Evolutionary conservation across 2,329 filamentous ascomycete species (phyloP), one percentile per base, ranked within the genome.

Genomic region (Dactylellina sp.): DNA sequence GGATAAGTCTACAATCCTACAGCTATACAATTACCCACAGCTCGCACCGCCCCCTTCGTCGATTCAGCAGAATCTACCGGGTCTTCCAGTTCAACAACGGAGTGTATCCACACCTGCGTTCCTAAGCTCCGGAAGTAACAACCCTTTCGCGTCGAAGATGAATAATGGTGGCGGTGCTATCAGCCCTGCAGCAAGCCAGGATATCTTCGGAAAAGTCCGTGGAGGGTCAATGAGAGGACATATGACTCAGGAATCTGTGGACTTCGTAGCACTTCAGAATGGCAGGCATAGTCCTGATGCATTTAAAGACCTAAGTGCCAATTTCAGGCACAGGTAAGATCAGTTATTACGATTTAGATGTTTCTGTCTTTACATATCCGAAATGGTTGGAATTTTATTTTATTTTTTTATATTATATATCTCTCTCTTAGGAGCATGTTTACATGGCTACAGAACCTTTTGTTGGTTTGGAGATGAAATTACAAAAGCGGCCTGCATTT

Each of bases 1-100:
- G 28, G 88, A 92, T 78, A 93, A 91, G 76, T 87, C 86, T 1
- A 89, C 89, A 2, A 94, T 95, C 71, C 84, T 94, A 80, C 89
- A 91, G 4, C 81, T 95, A 9, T 94, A 91, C 81, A 88, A 87
- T 79, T 86, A 89, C 40, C 84, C 86, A 6, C 85, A 87, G 55
- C 80, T 84, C 35, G 82, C 84, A 0, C 83, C 85, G 3, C 70
- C 75, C 5, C 75, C 68, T 12, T 40, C 65, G 16, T 57, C 63
- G 11, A 18, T 60, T 12, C 61, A 76, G 52, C 65, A 63, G 39
- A 61, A 55, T 16, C 16, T 75, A 2, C 52, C 71, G 1, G 60
- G 39, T 7, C 50, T 70, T 4, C 59, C 62, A 20, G 44, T 50
- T 12, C 71, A 72, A 56, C 59, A 76, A 44, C 49, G 76, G 5